A percentile compares a stretch with the other conserved stretches of the same genome.
These are phyloP conservation scores for Stellera chamaejasme DNA, from an alignment of 345 rosid genomes.

Conservation along the genomic window DNA sequence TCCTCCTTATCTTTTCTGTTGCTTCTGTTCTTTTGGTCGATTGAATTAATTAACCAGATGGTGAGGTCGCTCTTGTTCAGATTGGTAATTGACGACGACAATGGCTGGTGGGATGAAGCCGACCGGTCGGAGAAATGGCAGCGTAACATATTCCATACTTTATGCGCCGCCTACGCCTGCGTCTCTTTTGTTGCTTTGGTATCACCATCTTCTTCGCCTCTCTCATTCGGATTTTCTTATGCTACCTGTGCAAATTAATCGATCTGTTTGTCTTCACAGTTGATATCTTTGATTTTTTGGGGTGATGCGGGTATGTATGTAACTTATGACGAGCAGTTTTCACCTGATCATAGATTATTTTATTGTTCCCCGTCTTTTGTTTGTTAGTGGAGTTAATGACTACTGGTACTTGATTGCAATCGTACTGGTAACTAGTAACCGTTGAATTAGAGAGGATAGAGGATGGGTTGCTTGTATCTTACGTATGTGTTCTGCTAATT, in stretches of 20 bases:
- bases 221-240: not conserved
- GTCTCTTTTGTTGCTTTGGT: constrained; percentile 59
- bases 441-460: too few species aligned
- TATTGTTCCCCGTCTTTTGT: too few species aligned
- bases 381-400: too few species aligned
- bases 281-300: too few species aligned
- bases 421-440: too few species aligned
- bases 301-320: too few species aligned
- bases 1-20: not conserved
- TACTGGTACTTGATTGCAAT: too few species aligned
- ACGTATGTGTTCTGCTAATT: too few species aligned
- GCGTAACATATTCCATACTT: constrained; percentile 33
- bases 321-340: too few species aligned
- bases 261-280: too few species aligned
- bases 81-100: constrained; percentile 6
- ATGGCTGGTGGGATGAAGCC: constrained; percentile 46
- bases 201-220: not conserved
- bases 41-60: constrained; percentile 10
- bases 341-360: too few species aligned
- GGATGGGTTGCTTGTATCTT: too few species aligned
- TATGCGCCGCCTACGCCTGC: constrained; percentile 38
- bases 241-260: not conserved
- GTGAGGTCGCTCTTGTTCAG: constrained; percentile 8
- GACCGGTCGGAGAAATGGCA: constrained; percentile 51
- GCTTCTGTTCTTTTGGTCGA: not conserved